Evolutionary conservation across 352 stramenopile genomes (phyloP).

Genomic region (Phytophthora idaei): DNA sequence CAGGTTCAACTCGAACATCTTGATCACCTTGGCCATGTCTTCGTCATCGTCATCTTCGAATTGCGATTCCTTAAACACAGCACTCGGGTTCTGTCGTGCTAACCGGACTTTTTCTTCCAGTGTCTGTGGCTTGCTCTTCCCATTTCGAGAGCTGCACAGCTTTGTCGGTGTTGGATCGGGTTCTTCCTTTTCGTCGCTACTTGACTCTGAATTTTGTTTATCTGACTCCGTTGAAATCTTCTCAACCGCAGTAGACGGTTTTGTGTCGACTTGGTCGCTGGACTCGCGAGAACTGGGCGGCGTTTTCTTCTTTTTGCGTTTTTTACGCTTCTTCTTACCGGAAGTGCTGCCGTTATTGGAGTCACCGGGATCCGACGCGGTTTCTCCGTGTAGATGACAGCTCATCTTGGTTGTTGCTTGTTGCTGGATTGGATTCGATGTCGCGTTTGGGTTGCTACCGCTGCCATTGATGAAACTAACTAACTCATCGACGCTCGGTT

Average conservation of each 20-base stretch:
- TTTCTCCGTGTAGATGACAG: slow-evolving; percentile 36
- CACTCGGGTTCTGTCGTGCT: slow-evolving; percentile 71
- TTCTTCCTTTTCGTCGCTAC: slow-evolving; percentile 35
- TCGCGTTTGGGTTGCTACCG: slow-evolving; percentile 27
- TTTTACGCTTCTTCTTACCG: slow-evolving; percentile 75
- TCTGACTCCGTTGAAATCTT: slow-evolving; percentile 1
- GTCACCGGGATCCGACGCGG: slow-evolving; percentile 32
- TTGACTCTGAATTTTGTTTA: slow-evolving; percentile 26
- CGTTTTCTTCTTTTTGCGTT: slow-evolving; percentile 78
- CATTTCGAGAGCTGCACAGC: slow-evolving; percentile 8
- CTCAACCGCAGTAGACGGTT: slow-evolving; percentile 9
- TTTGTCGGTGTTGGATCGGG: slow-evolving; percentile 14
- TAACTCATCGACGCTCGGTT: slow-evolving; percentile 82
- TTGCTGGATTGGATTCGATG: slow-evolving; percentile 29
- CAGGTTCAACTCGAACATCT: slow-evolving; percentile 76
- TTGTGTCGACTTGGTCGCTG: slow-evolving; percentile 19
- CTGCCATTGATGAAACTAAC: slow-evolving; percentile 84
- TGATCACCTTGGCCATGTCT: slow-evolving; percentile 75
- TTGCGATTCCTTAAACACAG: slow-evolving; percentile 80
- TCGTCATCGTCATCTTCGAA: slow-evolving; percentile 86
- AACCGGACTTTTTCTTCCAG: slow-evolving; percentile 73
- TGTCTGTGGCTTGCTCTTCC: slow-evolving; percentile 27
- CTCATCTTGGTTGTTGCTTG: slow-evolving; percentile 32
- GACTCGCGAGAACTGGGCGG: slow-evolving; percentile 23
- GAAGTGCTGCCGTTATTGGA: slow-evolving; percentile 26